phyloP scores from a whole-genome alignment of 176 grass and related monocot genomes.

The Oropetium thomaeum region DNA sequence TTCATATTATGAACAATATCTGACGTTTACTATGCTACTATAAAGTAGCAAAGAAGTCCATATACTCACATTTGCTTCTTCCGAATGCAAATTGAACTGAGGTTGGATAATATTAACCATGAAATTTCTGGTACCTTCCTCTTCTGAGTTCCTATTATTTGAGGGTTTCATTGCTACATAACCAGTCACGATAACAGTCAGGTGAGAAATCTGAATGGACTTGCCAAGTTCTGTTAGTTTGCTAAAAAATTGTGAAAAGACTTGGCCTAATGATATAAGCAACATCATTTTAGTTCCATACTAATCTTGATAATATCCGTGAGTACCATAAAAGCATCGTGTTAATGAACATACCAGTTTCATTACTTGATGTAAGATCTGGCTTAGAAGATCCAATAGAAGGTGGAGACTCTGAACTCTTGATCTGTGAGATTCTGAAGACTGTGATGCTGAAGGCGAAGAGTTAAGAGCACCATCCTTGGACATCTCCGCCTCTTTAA shows the following conservation, averaged over 20 bases:
- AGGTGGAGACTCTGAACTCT: conserved; percentile 54
- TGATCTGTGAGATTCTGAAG: conserved; percentile 45
- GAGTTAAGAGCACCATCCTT: conserved; percentile 39
- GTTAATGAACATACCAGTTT: conserved; percentile 45
- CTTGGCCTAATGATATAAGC: conserved; percentile 18
- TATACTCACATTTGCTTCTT: conserved; percentile 96
- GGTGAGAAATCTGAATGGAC: conserved; percentile 20
- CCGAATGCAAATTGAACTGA: conserved; percentile 98
- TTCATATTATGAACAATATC: not conserved
- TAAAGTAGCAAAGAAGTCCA: conserved; percentile 18
- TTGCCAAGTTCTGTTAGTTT: conserved; percentile 2
- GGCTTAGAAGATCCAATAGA: conserved; percentile 46
- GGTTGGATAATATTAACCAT: conserved; percentile 95
- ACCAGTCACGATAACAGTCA: conserved; percentile 36
- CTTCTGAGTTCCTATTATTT: conserved; percentile 54
- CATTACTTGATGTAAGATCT: conserved; percentile 48
- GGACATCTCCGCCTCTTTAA: conserved; percentile 56
- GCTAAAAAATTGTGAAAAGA: conserved; percentile 17
- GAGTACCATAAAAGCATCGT: conserved; percentile 19
- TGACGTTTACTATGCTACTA: conserved; percentile 24
- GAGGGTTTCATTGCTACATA: conserved; percentile 52
- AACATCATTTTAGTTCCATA: conserved; percentile 14
- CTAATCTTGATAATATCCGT: not conserved
- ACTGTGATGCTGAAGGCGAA: conserved; percentile 40
- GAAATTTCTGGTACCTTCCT: conserved; percentile 84